phyloP scores from a whole-genome alignment of 2,329 filamentous ascomycete genomes.

The Cadophora malorum region DNA sequence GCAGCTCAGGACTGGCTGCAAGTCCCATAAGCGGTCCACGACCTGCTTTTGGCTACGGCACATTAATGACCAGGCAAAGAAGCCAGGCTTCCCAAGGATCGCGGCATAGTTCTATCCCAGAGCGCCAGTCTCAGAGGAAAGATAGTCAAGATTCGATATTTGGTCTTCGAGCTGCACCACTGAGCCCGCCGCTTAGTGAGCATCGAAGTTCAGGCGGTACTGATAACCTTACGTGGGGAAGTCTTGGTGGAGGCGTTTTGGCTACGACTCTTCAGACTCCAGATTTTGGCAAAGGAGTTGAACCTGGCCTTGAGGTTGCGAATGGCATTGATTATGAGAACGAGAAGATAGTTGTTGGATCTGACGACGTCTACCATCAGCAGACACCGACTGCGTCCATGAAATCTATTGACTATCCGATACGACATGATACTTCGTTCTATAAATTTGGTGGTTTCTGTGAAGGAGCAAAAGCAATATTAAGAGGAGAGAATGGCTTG shows the following conservation, averaged over 20 bases:
- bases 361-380: conserved; percentile 9
- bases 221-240: conserved; percentile 25
- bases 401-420: conserved; percentile 40
- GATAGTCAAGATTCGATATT: conserved; percentile 39
- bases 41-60: conserved; percentile 37
- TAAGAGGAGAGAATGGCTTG: conserved; percentile 41
- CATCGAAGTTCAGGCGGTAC: conserved; percentile 27
- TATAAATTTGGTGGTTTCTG: conserved; percentile 44
- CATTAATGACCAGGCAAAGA: conserved; percentile 38
- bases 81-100: conserved; percentile 37
- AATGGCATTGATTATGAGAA: conserved; percentile 32
- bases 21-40: conserved; percentile 37
- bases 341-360: conserved; percentile 25
- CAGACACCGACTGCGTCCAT: conserved; percentile 36
- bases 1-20: conserved; percentile 22
- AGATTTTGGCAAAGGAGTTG: conserved; percentile 36
- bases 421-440: conserved; percentile 43
- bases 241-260: conserved; percentile 25
- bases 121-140: conserved; percentile 30
- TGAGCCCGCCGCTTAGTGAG: conserved; percentile 36
- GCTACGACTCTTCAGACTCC: conserved; percentile 36
- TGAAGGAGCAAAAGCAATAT: conserved; percentile 40
- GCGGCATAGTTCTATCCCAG: conserved; percentile 38
- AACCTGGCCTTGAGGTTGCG: conserved; percentile 40
- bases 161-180: conserved; percentile 31